Conservation (phyloP, 495 filamentous ascomycete species). For the Opeltia flavorubescens region DNA sequence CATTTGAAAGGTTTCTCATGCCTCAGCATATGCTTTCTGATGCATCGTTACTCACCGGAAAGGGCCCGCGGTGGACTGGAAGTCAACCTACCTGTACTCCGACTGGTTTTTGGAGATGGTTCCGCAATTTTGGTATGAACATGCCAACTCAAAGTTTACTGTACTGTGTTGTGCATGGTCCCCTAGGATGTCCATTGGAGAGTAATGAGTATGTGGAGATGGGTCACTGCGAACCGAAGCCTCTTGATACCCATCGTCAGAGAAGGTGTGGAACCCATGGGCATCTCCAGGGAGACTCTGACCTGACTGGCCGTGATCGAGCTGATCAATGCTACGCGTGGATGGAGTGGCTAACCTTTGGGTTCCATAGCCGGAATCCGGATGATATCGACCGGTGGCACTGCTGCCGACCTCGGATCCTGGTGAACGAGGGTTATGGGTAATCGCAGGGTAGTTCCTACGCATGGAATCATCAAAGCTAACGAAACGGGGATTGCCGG, state of each 20-base stretch:
- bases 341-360: conserved; percentile 33
- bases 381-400: conserved; percentile 30
- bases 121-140: conserved; percentile 9
- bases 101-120: conserved; percentile 10
- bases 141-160: conserved; percentile 6
- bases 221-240: conserved; percentile 2
- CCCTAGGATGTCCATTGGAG: conserved; percentile 6
- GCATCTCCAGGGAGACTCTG: conserved; percentile 25
- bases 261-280: conserved; percentile 10
- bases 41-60: conserved; percentile 1
- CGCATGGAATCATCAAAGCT: neutral
- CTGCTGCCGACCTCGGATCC: conserved; percentile 45
- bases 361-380: conserved; percentile 51
- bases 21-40: conserved; percentile 68
- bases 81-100: conserved; percentile 20
- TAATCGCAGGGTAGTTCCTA: neutral
- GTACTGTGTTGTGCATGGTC: conserved; percentile 2
- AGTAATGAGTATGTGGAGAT: conserved; percentile 12
- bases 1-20: conserved; percentile 67
- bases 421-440: conserved; percentile 15
- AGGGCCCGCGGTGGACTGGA: neutral
- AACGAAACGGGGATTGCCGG: neutral
- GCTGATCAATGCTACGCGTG: conserved; percentile 24
- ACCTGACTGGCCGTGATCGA: conserved; percentile 22
- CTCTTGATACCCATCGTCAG: neutral